Evolutionary conservation across 176 grass and related monocot genomes (phyloP).

Genomic region (Avena eriantha): DNA sequence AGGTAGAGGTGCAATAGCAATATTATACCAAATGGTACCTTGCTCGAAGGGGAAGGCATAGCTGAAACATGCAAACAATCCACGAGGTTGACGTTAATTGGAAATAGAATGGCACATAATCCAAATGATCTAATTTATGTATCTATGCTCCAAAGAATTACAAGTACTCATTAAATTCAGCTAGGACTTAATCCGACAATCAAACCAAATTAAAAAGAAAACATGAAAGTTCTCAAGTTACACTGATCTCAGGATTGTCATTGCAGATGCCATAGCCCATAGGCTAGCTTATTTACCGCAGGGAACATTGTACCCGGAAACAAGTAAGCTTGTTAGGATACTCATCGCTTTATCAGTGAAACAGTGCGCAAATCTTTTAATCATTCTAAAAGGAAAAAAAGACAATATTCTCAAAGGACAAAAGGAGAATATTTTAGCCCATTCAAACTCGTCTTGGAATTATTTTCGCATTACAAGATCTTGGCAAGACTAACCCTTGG

Average conservation of each 20-base stretch:
- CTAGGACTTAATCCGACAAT: not conserved
- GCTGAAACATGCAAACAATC: slow-evolving; percentile 1
- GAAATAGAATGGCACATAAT: slow-evolving; percentile 3
- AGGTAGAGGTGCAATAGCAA: not conserved
- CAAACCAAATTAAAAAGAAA: not conserved
- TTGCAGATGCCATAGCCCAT: not conserved
- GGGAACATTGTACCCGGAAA: not conserved
- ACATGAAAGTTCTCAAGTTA: not conserved
- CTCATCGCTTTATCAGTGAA: not conserved
- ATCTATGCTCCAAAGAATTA: not conserved
- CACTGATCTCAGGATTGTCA: not conserved
- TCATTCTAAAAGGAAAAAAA: not conserved
- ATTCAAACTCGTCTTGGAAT: not conserved
- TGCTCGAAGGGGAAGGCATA: not conserved
- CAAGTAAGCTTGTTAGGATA: not conserved
- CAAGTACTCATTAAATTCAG: not conserved
- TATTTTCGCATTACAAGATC: not conserved
- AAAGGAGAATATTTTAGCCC: not conserved
- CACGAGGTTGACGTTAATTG: not conserved
- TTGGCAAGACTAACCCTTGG: not conserved
- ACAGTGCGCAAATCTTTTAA: not conserved
- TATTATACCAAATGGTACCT: not conserved
- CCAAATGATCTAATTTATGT: not conserved
- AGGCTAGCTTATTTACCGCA: not conserved
- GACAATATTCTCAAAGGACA: not conserved